Percentiles rank a stretch among this genome's conserved stretches.
Conservation (phyloP, 352 stramenopile genomes). For the Globisporangium cystogenes region DNA sequence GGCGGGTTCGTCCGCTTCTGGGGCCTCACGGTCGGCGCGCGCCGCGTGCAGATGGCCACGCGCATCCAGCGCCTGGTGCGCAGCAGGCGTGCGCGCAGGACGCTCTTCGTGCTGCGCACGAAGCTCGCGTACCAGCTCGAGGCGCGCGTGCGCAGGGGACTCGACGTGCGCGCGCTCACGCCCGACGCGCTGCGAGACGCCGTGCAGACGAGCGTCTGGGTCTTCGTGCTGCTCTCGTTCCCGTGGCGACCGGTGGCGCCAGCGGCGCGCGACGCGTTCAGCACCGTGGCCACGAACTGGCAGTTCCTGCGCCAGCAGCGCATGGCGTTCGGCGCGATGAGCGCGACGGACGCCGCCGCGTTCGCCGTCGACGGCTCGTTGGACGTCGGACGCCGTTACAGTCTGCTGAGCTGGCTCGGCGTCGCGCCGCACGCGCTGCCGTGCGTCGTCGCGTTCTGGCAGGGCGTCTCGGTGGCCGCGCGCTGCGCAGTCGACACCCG, state of each 20-base stretch:
- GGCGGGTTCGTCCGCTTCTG: constrained; percentile 26
- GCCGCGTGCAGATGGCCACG: constrained; percentile 22
- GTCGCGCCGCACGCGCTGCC: constrained; percentile 16
- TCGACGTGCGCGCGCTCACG: constrained; percentile 16
- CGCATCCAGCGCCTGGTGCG: constrained; percentile 27
- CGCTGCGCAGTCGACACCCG: background rate
- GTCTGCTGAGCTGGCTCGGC: constrained; percentile 26
- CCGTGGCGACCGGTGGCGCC: background rate
- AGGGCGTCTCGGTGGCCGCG: constrained; percentile 11
- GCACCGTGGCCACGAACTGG: constrained; percentile 30
- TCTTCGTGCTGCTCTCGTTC: background rate
- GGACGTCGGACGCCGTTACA: constrained; percentile 9
- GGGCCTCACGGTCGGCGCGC: constrained; percentile 20
- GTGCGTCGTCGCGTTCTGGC: constrained; percentile 36
- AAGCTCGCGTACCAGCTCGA: constrained; percentile 32
- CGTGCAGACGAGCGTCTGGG: background rate
- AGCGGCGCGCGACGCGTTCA: constrained; percentile 10
- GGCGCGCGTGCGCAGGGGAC: constrained; percentile 8
- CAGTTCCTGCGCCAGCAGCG: constrained; percentile 18
- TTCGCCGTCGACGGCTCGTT: background rate
- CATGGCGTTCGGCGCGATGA: constrained; percentile 21
- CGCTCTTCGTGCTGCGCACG: constrained; percentile 26
- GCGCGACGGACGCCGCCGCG: constrained; percentile 18
- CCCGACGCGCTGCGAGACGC: constrained; percentile 7
- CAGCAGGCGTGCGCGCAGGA: constrained; percentile 19